Base-by-base conservation (phyloP, 768 basidiomycete genomes). In the Polyporus arcularius region DNA sequence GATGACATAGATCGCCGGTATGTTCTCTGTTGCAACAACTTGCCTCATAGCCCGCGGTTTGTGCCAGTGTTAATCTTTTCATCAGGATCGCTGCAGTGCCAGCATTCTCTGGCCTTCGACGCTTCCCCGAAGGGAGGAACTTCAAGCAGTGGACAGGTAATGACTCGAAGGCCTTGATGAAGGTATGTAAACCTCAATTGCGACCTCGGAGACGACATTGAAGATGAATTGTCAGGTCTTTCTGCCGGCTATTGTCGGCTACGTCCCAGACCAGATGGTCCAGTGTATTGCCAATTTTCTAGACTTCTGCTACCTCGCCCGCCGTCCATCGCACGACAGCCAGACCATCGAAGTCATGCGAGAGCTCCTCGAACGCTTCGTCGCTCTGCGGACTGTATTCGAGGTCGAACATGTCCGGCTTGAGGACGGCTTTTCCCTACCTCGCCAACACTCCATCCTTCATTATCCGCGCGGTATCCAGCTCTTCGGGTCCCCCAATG, bases 111-210 rank as follows among this genome's bases (percentile, higher is more conserved):
- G 69, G 67, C 4, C 57, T 71, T 9, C 58, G 68, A 57, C 57
- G 8, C 69, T 71, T 54, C 65, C 57, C 7, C 35, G 68, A 26
- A 68, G 70, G 0, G 63, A 26, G 70, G 11, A 51, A 57, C 43
- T 71, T 70, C 61, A 68, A 66, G 28, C 70, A 71, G 28, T 71
- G 70, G 70, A 71, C 68, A 4, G 71, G 68, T 2, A 58, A 72
- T 45, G 71, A 72, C 42, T 71, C 68, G 0, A 71, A 71, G 46
- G 71, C 61, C 1, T 41, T 71, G 10, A 71, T 71, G 68, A 71
- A 70, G 66, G 70, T 68, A 26, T 26, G 21, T 26, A 26, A 26
- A 26, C 21, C 21, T 26, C 21, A 30, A 12, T 32, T 30, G 48
- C 45, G 46, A 18, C 7, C 18, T 26, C 21, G 21, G 21, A 26